Base-by-base conservation (phyloP, 345 rosid genomes). In the Bretschneidera sinensis region DNA sequence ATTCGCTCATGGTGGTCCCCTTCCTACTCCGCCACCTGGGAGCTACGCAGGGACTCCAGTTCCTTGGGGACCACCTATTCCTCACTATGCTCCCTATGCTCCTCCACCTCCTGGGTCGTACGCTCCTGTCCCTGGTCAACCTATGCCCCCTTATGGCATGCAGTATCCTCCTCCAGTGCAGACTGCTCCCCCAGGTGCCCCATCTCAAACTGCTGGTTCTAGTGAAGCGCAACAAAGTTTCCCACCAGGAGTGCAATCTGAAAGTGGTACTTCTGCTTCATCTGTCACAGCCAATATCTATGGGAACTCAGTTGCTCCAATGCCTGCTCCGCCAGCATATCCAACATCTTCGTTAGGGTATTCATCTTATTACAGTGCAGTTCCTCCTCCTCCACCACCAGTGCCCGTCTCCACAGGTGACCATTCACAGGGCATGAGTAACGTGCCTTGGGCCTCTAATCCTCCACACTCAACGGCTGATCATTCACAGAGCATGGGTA, bases 61-160 rank as follows among this genome's bases (percentile, higher is more conserved):
- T 71, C 97, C 97, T 43, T 94, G 99, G 99, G 96, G 89, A 53
- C 84, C 91, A n/a, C 89, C 89, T 13, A 80, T 79, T 65, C 89
- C 96, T n/a, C 76, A 80, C 48, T 88, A 87, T 79, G 78, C 87
- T 59, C 68, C 80, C n/a, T 95, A 91, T 75, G 75, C 91, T 53
- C 82, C 91, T 62, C 95, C 91, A 0, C 82, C 87, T 17, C 91
- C 94, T 55, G 94, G 94, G 9, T 83, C 87, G 76, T 85, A 83
- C 56, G 88, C 86, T 63, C 81, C 90, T 47, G 72, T 68, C 43
- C 95, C 92, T 16, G 97, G 95, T 70, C 97, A 94, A 55, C 87
- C 89, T n/a, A 83, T 91, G 81, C 77, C 96, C 39, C 87, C 95
- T 49, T 95, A 95, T 74, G 89, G 97, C 48, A 74, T 85, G 64